These are phyloP conservation scores for Tuber calosporum DNA, from an alignment of 495 filamentous ascomycete species.

Conservation along the genomic window DNA sequence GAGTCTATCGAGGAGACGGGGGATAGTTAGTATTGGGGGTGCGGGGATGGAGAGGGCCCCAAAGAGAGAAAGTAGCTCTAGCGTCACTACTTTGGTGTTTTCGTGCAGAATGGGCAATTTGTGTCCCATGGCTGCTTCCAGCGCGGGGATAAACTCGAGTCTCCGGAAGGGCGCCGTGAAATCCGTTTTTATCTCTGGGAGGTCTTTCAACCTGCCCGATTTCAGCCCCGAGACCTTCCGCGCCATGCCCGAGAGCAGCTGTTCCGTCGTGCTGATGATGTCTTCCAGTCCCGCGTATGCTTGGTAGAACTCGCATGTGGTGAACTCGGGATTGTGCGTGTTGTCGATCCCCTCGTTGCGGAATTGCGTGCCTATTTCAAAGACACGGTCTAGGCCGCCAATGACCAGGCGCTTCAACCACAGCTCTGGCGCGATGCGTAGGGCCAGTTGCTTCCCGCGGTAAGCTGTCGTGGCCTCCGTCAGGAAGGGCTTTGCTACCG, in stretches of 20 bases:
- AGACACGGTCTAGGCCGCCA: constrained; percentile 80
- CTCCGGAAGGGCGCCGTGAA: constrained; percentile 48
- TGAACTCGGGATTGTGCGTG: constrained; percentile 95
- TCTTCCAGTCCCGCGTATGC: constrained; percentile 72
- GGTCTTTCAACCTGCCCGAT: constrained; percentile 50
- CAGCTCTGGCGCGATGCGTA: constrained; percentile 86
- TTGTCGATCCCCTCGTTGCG: constrained; percentile 91
- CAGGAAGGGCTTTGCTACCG: constrained; percentile 74
- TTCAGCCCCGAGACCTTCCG: constrained; percentile 50
- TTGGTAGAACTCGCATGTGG: constrained; percentile 92
- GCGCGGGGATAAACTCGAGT: constrained; percentile 73
- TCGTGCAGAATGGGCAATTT: constrained; percentile 60
- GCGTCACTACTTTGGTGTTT: constrained; percentile 48
- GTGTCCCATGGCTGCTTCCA: constrained; percentile 59
- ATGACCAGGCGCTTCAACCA: constrained; percentile 91
- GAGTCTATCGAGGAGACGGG: constrained; percentile 80
- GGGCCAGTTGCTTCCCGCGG: constrained; percentile 57
- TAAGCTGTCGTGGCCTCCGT: constrained; percentile 64
- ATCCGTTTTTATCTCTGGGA: constrained; percentile 22
- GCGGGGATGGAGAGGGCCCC: constrained; percentile 48
- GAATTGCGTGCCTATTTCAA: constrained; percentile 89
- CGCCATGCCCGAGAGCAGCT: constrained; percentile 56
- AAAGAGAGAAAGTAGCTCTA: constrained; percentile 49
- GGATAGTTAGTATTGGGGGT: constrained; percentile 56
- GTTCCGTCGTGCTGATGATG: constrained; percentile 67